phyloP scores from a whole-genome alignment of 164 flowering plant species.

The Macadamia integrifolia region DNA sequence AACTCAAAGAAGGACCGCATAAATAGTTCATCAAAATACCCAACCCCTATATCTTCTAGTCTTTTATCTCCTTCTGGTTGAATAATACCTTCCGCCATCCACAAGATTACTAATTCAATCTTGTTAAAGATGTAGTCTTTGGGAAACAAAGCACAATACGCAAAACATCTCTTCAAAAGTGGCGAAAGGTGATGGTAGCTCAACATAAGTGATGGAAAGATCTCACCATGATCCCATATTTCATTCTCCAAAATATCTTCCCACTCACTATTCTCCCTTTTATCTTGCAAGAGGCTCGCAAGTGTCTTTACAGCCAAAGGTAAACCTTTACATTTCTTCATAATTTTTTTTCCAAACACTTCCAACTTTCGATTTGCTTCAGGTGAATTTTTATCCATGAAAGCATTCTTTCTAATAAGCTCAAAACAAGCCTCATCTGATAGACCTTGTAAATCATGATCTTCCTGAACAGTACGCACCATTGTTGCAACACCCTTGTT shows the following conservation, averaged over 20 bases:
- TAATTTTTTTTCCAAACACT: not conserved
- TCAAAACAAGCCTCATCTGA: not conserved
- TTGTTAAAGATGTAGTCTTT: constrained; percentile 11
- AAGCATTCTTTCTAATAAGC: not conserved
- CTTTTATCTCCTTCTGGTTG: not conserved
- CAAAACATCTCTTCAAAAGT: constrained; percentile 26
- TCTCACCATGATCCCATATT: constrained; percentile 10
- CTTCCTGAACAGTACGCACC: not conserved
- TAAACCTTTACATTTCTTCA: not conserved
- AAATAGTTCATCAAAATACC: constrained; percentile 15
- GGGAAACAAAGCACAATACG: constrained; percentile 24
- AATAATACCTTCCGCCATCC: constrained; percentile 30
- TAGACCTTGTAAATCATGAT: too few relatives aligned
- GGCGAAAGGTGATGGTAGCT: constrained; percentile 23
- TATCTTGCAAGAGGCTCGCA: not conserved
- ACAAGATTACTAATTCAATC: constrained; percentile 10
- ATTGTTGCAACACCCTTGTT: not conserved
- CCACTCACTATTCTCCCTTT: constrained; percentile 3
- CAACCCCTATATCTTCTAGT: constrained; percentile 24
- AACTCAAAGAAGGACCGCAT: constrained; percentile 26
- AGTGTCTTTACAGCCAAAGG: not conserved
- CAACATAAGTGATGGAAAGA: constrained; percentile 14
- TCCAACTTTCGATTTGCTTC: not conserved
- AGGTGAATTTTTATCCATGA: not conserved
- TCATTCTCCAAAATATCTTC: constrained; percentile 10